Conservation (phyloP, 2,329 filamentous ascomycete species). For the Grosmannia penicillata region DNA sequence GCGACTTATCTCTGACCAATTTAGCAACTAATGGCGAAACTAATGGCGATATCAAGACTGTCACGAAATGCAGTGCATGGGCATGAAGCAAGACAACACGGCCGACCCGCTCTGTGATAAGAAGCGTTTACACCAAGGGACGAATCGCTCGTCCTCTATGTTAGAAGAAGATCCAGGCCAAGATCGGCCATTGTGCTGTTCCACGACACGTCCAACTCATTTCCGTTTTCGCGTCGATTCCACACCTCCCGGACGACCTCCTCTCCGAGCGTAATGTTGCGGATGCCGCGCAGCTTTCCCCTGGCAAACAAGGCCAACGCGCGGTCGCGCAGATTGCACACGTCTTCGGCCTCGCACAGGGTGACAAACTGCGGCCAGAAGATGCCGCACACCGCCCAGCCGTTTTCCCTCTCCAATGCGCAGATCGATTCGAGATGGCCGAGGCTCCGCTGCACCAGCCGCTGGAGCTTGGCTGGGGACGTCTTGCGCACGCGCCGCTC, state of each 20-base stretch:
- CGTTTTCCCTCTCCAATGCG: not conserved
- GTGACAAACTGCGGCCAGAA: not conserved
- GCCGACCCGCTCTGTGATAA: too few species aligned
- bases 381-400: too few species aligned
- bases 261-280: not conserved
- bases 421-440: not conserved
- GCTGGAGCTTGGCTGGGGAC: not conserved
- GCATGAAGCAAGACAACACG: too few species aligned
- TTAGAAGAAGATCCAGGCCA: too few species aligned
- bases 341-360: not conserved
- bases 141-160: too few species aligned
- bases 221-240: not conserved
- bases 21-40: too few species aligned
- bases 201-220: not conserved
- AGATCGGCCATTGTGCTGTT: not conserved
- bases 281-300: not conserved
- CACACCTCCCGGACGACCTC: not conserved
- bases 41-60: too few species aligned
- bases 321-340: not conserved
- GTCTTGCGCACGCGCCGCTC: conserved; percentile 1
- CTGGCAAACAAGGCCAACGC: not conserved
- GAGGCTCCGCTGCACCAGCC: not conserved
- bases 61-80: too few species aligned
- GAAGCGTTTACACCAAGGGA: too few species aligned
- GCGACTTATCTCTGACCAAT: too few species aligned